These are phyloP conservation scores for Exophiala mesophila DNA, from an alignment of 2,329 filamentous ascomycete genomes.

Conservation along the genomic window DNA sequence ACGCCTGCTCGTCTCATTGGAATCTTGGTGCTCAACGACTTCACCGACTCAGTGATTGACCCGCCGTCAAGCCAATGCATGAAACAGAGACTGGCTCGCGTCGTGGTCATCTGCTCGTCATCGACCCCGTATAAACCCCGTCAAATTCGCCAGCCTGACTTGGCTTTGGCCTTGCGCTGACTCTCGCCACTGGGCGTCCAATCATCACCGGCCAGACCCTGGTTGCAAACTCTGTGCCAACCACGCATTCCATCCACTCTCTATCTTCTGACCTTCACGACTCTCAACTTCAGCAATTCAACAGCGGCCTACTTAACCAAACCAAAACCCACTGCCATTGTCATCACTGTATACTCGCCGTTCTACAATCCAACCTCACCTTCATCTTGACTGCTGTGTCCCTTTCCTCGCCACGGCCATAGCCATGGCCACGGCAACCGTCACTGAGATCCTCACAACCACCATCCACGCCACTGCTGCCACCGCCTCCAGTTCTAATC, in stretches of 20 bases:
- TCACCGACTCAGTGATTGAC: neutral
- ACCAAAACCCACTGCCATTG: too few species aligned
- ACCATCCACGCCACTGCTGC: constrained; percentile 20
- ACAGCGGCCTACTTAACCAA: too few species aligned
- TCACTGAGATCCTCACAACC: constrained; percentile 22
- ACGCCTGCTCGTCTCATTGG: neutral
- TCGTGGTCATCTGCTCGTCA: neutral
- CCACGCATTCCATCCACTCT: neutral
- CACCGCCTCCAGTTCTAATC: constrained; percentile 28
- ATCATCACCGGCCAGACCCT: too few species aligned
- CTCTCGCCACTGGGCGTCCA: neutral
- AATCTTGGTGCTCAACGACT: neutral
- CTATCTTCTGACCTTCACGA: neutral
- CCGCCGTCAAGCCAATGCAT: too few species aligned
- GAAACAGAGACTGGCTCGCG: too few species aligned
- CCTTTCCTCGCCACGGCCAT: neutral
- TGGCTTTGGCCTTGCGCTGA: neutral
- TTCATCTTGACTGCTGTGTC: neutral
- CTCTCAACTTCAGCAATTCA: neutral
- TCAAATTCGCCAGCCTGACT: neutral
- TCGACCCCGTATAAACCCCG: neutral
- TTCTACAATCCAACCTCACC: too few species aligned
- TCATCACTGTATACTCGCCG: neutral
- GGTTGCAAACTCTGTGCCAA: neutral
- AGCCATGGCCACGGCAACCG: constrained; percentile 22